Evolutionary conservation across 257 asterid species (phyloP).

Genomic region (Solanum pinnatisectum): DNA sequence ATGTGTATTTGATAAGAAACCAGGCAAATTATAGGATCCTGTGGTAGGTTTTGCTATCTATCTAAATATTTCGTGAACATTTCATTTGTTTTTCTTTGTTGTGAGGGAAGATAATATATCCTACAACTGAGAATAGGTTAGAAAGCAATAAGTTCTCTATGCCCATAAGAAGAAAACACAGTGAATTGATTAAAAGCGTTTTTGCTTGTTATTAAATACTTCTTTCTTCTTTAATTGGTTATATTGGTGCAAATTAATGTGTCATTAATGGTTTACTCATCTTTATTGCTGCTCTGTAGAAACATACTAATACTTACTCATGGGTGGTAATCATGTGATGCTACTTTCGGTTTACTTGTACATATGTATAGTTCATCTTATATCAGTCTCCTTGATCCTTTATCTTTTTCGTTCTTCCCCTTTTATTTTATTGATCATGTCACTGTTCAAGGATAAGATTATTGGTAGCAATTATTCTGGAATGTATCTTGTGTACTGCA

Average conservation of each 20-base stretch:
- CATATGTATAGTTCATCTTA: neutral
- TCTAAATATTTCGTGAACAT: neutral
- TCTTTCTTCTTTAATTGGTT: neutral
- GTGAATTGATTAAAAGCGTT: neutral
- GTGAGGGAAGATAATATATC: no score
- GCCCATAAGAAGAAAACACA: neutral
- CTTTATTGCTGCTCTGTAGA: neutral
- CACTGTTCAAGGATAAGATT: constrained; percentile 7
- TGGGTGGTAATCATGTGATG: neutral
- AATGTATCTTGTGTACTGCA: constrained; percentile 52
- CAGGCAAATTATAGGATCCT: neutral
- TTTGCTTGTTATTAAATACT: neutral
- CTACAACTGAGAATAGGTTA: neutral
- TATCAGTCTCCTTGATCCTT: neutral
- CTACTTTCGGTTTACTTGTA: neutral
- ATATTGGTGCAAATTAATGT: neutral
- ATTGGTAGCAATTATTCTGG: constrained; percentile 30
- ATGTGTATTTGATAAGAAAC: neutral
- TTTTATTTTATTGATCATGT: neutral
- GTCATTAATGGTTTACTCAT: neutral
- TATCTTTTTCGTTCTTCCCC: neutral
- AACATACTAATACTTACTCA: neutral
- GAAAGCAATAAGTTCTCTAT: neutral
- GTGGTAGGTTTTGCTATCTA: neutral
- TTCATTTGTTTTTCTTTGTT: neutral